A percentile compares a stretch with the other conserved stretches of the same genome.
Conservation (phyloP, 202 grass and related monocot genomes). For the Dendrocalamus latiflorus region DNA sequence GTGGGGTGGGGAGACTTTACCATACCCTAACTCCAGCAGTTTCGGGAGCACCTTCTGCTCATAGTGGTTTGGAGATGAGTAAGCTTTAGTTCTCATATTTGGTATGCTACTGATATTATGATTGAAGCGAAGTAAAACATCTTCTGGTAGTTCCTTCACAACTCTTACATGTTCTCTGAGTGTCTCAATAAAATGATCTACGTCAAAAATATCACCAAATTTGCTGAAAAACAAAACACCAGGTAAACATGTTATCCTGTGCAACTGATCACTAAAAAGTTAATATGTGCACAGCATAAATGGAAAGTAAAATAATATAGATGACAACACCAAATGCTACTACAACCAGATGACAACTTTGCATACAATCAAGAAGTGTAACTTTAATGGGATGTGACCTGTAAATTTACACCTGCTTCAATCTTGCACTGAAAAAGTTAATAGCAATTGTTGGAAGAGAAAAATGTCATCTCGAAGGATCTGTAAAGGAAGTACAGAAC, state of each 20-base stretch:
- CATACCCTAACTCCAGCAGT: conserved; percentile 80
- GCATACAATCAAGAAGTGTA: neutral
- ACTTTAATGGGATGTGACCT: neutral
- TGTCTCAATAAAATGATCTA: conserved; percentile 76
- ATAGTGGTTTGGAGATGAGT: conserved; percentile 71
- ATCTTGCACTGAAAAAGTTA: neutral
- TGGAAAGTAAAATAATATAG: neutral
- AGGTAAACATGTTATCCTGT: conserved; percentile 8
- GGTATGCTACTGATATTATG: conserved; percentile 84
- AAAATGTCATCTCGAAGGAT: neutral
- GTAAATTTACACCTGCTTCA: neutral
- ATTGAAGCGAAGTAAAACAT: conserved; percentile 68
- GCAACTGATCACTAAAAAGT: neutral
- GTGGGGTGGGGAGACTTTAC: neutral
- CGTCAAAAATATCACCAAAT: conserved; percentile 90
- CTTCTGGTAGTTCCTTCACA: conserved; percentile 67
- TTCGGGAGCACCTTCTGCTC: conserved; percentile 80
- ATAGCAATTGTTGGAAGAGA: neutral
- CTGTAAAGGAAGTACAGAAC: neutral
- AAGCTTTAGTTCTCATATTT: conserved; percentile 95
- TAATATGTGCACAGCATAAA: neutral
- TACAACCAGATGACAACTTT: neutral
- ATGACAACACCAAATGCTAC: neutral
- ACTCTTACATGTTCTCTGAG: conserved; percentile 75
- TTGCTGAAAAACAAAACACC: conserved; percentile 59